Evolutionary conservation across 2,329 filamentous ascomycete genomes (phyloP).

Genomic region (Aspergillus fructus): DNA sequence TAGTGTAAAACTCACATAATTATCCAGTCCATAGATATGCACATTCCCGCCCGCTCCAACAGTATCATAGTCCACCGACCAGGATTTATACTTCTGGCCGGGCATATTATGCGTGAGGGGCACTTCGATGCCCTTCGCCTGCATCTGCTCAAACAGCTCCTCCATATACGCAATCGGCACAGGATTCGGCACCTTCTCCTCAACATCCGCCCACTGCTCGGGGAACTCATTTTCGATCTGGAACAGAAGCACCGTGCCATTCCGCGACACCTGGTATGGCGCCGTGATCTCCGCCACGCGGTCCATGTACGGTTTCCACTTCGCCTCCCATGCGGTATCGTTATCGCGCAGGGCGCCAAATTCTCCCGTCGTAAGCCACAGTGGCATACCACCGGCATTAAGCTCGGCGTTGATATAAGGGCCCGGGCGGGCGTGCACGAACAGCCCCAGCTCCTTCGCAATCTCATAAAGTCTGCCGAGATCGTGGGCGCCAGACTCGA

Average conservation of each 20-base stretch:
- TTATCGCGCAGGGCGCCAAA: conserved; percentile 49
- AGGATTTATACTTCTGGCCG: conserved; percentile 49
- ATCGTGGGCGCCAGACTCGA: conserved; percentile 52
- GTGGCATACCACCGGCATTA: conserved; percentile 47
- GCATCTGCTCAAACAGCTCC: conserved; percentile 49
- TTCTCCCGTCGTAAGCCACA: conserved; percentile 50
- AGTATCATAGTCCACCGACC: conserved; percentile 57
- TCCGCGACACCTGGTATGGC: conserved; percentile 70
- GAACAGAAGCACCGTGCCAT: conserved; percentile 71
- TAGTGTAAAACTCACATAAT: neutral
- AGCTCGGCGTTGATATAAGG: conserved; percentile 56
- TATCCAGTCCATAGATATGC: conserved; percentile 39
- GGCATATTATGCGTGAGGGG: conserved; percentile 54
- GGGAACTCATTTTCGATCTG: conserved; percentile 81
- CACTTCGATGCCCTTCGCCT: conserved; percentile 49
- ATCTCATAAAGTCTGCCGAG: conserved; percentile 52
- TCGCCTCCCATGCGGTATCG: conserved; percentile 48
- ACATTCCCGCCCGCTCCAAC: conserved; percentile 55
- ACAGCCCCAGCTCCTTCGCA: conserved; percentile 53
- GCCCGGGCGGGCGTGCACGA: conserved; percentile 52
- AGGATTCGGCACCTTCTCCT: conserved; percentile 31
- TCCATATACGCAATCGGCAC: conserved; percentile 55
- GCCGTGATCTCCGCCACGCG: conserved; percentile 57
- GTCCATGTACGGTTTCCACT: conserved; percentile 7
- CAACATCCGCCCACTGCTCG: neutral